Evolutionary conservation across 208 protist genomes (phyloP).

Genomic region (Strigomonas culicis): DNA sequence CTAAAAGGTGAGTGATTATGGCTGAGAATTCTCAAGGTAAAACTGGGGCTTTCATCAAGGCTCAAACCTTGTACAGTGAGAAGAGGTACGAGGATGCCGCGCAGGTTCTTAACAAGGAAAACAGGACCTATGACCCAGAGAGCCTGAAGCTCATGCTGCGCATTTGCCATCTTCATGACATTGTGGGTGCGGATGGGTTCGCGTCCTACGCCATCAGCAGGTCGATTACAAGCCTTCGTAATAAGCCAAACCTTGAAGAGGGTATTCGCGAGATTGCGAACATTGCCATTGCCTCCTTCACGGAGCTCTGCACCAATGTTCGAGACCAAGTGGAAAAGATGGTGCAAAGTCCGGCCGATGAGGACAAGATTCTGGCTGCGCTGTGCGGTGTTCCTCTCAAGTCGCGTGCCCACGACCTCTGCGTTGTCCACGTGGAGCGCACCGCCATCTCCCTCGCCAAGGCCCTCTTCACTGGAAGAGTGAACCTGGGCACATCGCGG

Average conservation of each 20-base stretch:
- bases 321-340: slow-evolving; percentile 24
- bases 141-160: no score
- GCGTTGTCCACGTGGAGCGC: slow-evolving; percentile 44
- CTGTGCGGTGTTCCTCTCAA: slow-evolving; percentile 51
- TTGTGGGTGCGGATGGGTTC: slow-evolving; percentile 17
- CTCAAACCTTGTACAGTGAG: no score
- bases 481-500: slow-evolving; percentile 53
- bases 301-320: slow-evolving; percentile 31
- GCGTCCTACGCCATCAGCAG: slow-evolving; percentile 26
- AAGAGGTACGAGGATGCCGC: no score
- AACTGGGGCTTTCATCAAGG: not conserved
- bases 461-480: slow-evolving; percentile 44
- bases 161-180: slow-evolving; percentile 21
- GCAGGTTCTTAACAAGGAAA: no score
- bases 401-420: slow-evolving; percentile 44
- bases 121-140: no score
- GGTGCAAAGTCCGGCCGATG: slow-evolving; percentile 23
- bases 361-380: slow-evolving; percentile 49
- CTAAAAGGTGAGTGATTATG: slow-evolving; percentile 20
- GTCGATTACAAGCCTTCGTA: slow-evolving; percentile 38
- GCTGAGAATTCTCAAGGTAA: slow-evolving; percentile 16
- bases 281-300: slow-evolving; percentile 38
- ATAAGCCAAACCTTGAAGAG: slow-evolving; percentile 51
- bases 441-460: slow-evolving; percentile 27
- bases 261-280: slow-evolving; percentile 48